Evolutionary conservation across 2,329 filamentous ascomycete genomes (phyloP).

Genomic region (Xylaria sp.): DNA sequence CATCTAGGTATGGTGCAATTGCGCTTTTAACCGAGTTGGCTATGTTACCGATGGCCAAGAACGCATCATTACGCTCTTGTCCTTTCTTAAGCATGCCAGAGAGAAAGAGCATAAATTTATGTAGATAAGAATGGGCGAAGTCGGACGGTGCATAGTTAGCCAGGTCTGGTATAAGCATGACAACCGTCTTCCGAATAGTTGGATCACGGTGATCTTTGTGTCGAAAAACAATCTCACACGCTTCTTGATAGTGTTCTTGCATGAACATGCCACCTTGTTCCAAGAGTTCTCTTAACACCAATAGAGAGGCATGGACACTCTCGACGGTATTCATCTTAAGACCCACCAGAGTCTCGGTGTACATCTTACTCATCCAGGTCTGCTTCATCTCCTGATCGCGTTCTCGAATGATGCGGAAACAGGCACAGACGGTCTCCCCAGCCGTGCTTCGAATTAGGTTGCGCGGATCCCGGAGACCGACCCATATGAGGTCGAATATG

Average conservation of each 20-base stretch:
- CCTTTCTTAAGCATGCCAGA: slow-evolving; percentile 94
- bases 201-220: slow-evolving; percentile 93
- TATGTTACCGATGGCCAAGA: slow-evolving; percentile 94
- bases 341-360: slow-evolving; percentile 83
- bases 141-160: slow-evolving; percentile 92
- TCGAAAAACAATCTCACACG: slow-evolving; percentile 90
- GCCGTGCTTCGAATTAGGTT: slow-evolving; percentile 92
- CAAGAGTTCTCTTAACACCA: slow-evolving; percentile 92
- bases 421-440: slow-evolving; percentile 91
- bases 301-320: slow-evolving; percentile 90
- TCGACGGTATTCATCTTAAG: slow-evolving; percentile 86
- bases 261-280: slow-evolving; percentile 99
- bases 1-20: slow-evolving; percentile 94
- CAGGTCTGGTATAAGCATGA: slow-evolving; percentile 89
- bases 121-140: slow-evolving; percentile 87
- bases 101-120: slow-evolving; percentile 97
- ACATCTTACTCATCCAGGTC: slow-evolving; percentile 90
- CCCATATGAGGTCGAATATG: slow-evolving; percentile 96
- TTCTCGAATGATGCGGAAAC: slow-evolving; percentile 94
- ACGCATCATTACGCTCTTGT: slow-evolving; percentile 92
- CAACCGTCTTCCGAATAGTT: slow-evolving; percentile 88
- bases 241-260: slow-evolving; percentile 91
- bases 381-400: slow-evolving; percentile 89
- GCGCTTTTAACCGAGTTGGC: slow-evolving; percentile 95
- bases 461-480: slow-evolving; percentile 88